Evolutionary conservation across 129 eudicot species (phyloP), one percentile per base, ranked within the genome.

Genomic region (Tanacetum coccineum): DNA sequence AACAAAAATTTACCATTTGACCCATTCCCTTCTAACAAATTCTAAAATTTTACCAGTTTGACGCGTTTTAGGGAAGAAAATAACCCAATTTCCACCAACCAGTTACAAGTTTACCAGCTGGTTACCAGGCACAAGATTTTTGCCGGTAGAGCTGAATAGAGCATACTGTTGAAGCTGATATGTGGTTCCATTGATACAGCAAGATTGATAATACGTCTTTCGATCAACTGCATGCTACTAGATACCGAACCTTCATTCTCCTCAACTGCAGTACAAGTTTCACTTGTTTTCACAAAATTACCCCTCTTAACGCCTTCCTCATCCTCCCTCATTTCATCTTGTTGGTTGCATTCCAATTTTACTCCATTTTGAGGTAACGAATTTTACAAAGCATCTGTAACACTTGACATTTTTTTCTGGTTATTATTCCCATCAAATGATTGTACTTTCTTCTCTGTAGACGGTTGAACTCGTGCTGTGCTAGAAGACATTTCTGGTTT

Each of bases 401-500:
- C 59, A 54, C 59, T 48, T 56, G n/a, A 9, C 39, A 5, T 52
- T 12, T 8, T 56, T 56, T 56, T 30, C 36, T 57, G 62, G 14
- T 26, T 25, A 9, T 6, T 11, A 57, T 10, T 57, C 4, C n/a
- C 65, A 60, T 60, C 13, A 32, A 14, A 32, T 60, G 65, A 15
- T 36, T 60, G 65, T 21, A 36, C 13, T n/a, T 60, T 14, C 13
- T 76, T 78, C 36, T 70, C 84, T 63, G 70, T 36, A 71, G 82
- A 53, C 42, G 78, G 66, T 58, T 62, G 77, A 62, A 46, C 72
- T 66, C 75, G 67, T 49, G 79, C 59, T 15, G 71, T 20, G 60
- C 26, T 72, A n/a, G 90, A 83, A 53, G 87, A 57, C 52, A 58
- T 64, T 71, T 81, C 81, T 19, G 73, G 50, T 9, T 71, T 64